phyloP scores from a whole-genome alignment of 2,329 filamentous ascomycete species.

The Daldinia eschscholtzii region DNA sequence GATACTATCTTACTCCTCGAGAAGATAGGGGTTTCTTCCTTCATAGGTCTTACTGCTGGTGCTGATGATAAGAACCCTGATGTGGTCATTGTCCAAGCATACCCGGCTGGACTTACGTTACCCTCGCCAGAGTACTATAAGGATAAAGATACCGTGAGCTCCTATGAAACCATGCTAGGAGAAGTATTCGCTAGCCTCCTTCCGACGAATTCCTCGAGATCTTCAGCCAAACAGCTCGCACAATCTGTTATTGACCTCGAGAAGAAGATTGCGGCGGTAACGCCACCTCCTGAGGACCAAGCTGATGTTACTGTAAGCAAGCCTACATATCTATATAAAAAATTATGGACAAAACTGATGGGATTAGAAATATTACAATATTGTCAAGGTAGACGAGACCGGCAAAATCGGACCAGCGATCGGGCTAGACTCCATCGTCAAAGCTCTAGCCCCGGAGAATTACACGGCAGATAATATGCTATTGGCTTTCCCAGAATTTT shows the following conservation, averaged over 20 bases:
- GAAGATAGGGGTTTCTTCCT: constrained; percentile 58
- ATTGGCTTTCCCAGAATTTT: constrained; percentile 70
- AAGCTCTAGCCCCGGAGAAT: constrained; percentile 63
- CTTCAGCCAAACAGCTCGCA: constrained; percentile 49
- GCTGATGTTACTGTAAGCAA: constrained; percentile 68
- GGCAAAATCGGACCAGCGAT: constrained; percentile 68
- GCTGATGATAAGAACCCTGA: constrained; percentile 61
- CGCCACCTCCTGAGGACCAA: constrained; percentile 68
- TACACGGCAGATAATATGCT: constrained; percentile 67
- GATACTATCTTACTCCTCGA: constrained; percentile 63
- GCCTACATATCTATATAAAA: background rate
- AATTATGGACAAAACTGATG: constrained; percentile 27
- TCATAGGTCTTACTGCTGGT: constrained; percentile 54
- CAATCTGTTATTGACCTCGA: constrained; percentile 68
- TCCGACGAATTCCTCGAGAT: constrained; percentile 44
- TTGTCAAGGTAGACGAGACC: constrained; percentile 68
- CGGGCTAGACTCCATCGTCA: constrained; percentile 65
- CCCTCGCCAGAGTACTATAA: constrained; percentile 73
- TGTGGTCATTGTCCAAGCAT: constrained; percentile 54
- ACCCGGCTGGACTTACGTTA: constrained; percentile 66
- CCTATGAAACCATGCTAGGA: constrained; percentile 63
- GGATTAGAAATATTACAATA: constrained; percentile 73
- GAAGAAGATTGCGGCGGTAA: constrained; percentile 70
- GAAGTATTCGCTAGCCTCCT: constrained; percentile 54
- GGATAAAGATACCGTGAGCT: constrained; percentile 63